Base-by-base conservation (phyloP, 768 basidiomycete species). In the Agaricus sinodeliciosus region DNA sequence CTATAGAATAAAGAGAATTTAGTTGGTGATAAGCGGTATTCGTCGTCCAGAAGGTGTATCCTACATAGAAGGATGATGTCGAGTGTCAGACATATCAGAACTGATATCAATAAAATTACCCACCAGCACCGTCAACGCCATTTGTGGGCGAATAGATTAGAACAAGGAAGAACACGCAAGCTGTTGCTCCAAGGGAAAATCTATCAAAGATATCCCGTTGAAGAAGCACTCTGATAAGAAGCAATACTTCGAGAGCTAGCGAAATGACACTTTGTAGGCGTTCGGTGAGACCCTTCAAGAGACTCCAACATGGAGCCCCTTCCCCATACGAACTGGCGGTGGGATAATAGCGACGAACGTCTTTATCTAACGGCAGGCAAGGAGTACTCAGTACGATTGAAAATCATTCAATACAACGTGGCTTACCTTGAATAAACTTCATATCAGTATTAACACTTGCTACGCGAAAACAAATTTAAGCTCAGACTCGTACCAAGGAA, bases 1-100 rank as follows among this genome's bases (percentile, higher is more conserved):
- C 60, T n/a, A 73, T 65, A 1, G 62, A 59, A 53, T 72, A 72
- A 11, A 77, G 65, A 11, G 64, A 51, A 25, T 67, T 64, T 45
- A 77, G 65, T n/a, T 67, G 64, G 49, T 69, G 62, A 54, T 70
- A 79, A 48, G 65, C 55, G 0, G 18, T 5, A 53, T 74, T 69
- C 3, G 62, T 61, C 0, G 70, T 68, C 67, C 69, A 73, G 51
- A 72, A 74, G 2, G 71, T 60, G 55, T 70, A 78, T 1, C 69
- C 75, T 74, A 42, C 2, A 35, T 26, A 27, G 2, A 9, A 19
- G 9, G 27, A 22, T 22, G 22, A 22, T 22, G 22, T 22, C 22
- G 22, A 22, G 22, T 22, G 22, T 22, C 22, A 22, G 22, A 31
- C 11, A 31, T 31, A 8, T 31, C 7, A 31, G 11, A 11, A 2